These are phyloP conservation scores for Tetrapyrgos nigripes DNA, from an alignment of 1,284 basidiomycete species.

Conservation along the genomic window DNA sequence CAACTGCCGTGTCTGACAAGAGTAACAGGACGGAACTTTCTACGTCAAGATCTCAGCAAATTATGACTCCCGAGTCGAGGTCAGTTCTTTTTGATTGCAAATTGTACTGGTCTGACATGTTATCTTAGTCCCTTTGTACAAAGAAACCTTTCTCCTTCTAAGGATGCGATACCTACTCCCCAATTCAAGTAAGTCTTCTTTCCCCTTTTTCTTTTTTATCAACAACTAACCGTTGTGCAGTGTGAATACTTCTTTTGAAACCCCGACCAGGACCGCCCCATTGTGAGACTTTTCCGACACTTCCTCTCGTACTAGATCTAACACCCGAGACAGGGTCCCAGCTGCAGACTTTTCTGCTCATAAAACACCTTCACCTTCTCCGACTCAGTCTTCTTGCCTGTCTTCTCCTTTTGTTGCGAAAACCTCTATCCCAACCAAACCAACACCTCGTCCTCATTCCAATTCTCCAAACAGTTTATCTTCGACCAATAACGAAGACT, in stretches of 20 bases:
- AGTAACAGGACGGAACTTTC: not conserved
- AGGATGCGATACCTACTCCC: constrained; percentile 1
- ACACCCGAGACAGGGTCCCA: constrained; percentile 2
- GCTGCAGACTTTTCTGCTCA: not conserved
- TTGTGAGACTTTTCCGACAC: not conserved
- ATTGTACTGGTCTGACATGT: not conserved
- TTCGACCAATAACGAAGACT: constrained; percentile 30
- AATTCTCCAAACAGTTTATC: constrained; percentile 29
- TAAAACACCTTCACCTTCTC: constrained; percentile 12
- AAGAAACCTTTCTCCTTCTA: not conserved
- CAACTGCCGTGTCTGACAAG: not conserved
- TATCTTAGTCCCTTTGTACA: constrained; percentile 14
- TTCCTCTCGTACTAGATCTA: not conserved
- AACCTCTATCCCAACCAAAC: constrained; percentile 27
- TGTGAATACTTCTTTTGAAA: not conserved
- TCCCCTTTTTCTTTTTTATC: not conserved
- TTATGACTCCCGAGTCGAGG: constrained; percentile 62
- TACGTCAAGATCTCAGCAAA: constrained; percentile 40
- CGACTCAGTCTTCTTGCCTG: constrained; percentile 31
- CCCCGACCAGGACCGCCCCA: not conserved
- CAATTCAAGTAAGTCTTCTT: not conserved
- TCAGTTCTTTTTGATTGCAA: constrained; percentile 19
- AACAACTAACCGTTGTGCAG: not conserved
- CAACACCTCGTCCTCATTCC: constrained; percentile 21
- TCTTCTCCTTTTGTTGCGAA: constrained; percentile 56